Conservation (phyloP, 2,329 filamentous ascomycete genomes). For the Achaetomium macrosporum region DNA sequence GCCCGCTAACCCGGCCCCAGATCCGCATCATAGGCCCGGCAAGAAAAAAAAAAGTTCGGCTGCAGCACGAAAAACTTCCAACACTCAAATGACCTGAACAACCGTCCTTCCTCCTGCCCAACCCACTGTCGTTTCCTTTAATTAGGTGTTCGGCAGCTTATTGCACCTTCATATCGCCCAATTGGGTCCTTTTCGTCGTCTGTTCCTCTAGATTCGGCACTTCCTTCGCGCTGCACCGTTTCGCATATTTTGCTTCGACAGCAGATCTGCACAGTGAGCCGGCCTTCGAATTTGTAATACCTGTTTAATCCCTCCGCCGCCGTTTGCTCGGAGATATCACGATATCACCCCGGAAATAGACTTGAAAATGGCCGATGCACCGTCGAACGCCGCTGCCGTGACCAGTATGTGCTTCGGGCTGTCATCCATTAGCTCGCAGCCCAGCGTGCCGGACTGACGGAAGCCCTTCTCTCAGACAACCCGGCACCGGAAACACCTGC, state of each 20-base stretch:
- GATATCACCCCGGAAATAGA: slow-evolving; percentile 1
- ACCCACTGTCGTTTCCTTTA: slow-evolving; percentile 17
- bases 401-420: slow-evolving; percentile 15
- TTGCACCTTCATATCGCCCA: slow-evolving; percentile 10
- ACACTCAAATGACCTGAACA: slow-evolving; percentile 1
- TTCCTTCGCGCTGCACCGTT: neutral
- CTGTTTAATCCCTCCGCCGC: slow-evolving; percentile 6
- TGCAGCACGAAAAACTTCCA: slow-evolving; percentile 7
- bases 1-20: slow-evolving; percentile 13
- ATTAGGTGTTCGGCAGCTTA: slow-evolving; percentile 11
- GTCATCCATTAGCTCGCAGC: neutral
- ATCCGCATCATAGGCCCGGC: slow-evolving; percentile 18
- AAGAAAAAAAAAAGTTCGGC: slow-evolving; percentile 16
- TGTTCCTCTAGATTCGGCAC: slow-evolving; percentile 8
- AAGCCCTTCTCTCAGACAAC: slow-evolving; percentile 16
- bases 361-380: slow-evolving; percentile 16
- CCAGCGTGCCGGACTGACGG: slow-evolving; percentile 11
- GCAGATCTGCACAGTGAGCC: slow-evolving; percentile 7
- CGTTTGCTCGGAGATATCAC: slow-evolving; percentile 4
- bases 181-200: slow-evolving; percentile 20
- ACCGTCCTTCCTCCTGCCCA: neutral
- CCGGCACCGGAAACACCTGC: slow-evolving; percentile 15
- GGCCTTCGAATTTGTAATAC: slow-evolving; percentile 10
- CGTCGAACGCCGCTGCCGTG: slow-evolving; percentile 18
- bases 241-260: slow-evolving; percentile 13